Percentiles rank a stretch among this genome's conserved stretches.
Conservation (phyloP, 768 basidiomycete species). For the Lactarius trivialis region DNA sequence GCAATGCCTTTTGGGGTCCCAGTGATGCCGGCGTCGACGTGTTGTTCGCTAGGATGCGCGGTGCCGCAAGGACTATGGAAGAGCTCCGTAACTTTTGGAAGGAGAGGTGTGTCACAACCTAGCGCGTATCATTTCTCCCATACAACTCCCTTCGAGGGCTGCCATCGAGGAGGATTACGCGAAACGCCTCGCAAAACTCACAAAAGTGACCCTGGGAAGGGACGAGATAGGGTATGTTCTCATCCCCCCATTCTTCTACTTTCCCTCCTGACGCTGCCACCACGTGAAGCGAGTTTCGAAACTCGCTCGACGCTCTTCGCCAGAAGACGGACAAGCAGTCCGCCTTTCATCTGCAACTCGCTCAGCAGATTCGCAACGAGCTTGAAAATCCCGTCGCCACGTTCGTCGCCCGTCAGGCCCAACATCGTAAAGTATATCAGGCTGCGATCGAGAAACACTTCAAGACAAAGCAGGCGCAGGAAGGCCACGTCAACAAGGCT, state of each 20-base stretch:
- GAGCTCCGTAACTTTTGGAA: slow-evolving; percentile 88
- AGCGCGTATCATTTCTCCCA: slow-evolving; percentile 1
- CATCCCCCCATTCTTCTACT: not conserved
- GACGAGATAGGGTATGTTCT: slow-evolving; percentile 95
- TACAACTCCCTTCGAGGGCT: slow-evolving; percentile 45
- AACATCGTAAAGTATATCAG: slow-evolving; percentile 71
- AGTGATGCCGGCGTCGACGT: slow-evolving; percentile 88
- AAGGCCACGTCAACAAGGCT: slow-evolving; percentile 79
- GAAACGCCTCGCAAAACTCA: slow-evolving; percentile 71
- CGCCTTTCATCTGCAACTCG: slow-evolving; percentile 61
- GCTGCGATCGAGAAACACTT: slow-evolving; percentile 80
- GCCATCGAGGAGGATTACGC: slow-evolving; percentile 94
- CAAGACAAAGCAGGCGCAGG: slow-evolving; percentile 84
- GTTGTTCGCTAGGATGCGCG: slow-evolving; percentile 82
- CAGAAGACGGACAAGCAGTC: slow-evolving; percentile 82
- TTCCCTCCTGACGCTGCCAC: not conserved
- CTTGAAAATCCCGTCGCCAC: slow-evolving; percentile 59
- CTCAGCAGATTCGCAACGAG: slow-evolving; percentile 66
- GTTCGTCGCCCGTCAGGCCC: slow-evolving; percentile 58
- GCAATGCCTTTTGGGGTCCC: slow-evolving; percentile 94
- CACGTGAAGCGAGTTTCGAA: slow-evolving; percentile 64
- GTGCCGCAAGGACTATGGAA: slow-evolving; percentile 79
- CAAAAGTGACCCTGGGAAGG: slow-evolving; percentile 68
- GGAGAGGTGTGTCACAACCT: slow-evolving; percentile 63
- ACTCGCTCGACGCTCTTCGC: slow-evolving; percentile 71